A percentile compares a stretch with the other conserved stretches of the same genome.
phyloP scores from a whole-genome alignment of 192 early-diverging fungal species.

The Mortierella claussenii region DNA sequence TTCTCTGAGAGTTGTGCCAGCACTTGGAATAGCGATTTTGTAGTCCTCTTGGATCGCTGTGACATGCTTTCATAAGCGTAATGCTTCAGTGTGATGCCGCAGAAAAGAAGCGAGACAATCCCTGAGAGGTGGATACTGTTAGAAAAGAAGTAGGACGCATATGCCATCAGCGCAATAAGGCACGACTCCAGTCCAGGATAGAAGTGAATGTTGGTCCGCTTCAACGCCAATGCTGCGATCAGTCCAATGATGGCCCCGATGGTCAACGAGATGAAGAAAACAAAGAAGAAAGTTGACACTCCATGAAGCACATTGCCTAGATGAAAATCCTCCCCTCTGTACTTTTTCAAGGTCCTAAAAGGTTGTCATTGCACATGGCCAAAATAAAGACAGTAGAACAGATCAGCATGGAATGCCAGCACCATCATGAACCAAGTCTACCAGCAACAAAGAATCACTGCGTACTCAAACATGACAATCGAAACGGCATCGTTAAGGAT shows the following conservation, averaged over 20 bases:
- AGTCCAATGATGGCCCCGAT: constrained; percentile 88
- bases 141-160: constrained; percentile 92
- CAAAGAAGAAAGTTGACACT: constrained; percentile 79
- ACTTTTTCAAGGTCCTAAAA: constrained; percentile 75
- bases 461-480: constrained; percentile 92
- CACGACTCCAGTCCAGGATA: constrained; percentile 90
- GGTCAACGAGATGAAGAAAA: constrained; percentile 84
- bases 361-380: too few species aligned
- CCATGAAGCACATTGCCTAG: constrained; percentile 69
- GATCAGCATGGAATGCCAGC: too few species aligned
- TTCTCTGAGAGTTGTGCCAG: constrained; percentile 93
- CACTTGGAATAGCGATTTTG: constrained; percentile 93
- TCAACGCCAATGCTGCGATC: constrained; percentile 84
- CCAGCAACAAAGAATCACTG: too few species aligned
- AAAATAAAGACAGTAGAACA: too few species aligned
- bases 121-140: constrained; percentile 90
- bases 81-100: constrained; percentile 91
- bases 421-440: too few species aligned
- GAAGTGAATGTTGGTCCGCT: constrained; percentile 85
- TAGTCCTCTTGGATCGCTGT: constrained; percentile 77
- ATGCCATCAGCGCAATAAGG: constrained; percentile 86
- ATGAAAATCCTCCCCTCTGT: constrained; percentile 78
- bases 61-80: constrained; percentile 95
- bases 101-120: constrained; percentile 94
- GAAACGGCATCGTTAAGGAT: constrained; percentile 97